Evolutionary conservation across 1,284 basidiomycete genomes (phyloP), one percentile per base, ranked within the genome.

Genomic region (Pascua guehoae): DNA sequence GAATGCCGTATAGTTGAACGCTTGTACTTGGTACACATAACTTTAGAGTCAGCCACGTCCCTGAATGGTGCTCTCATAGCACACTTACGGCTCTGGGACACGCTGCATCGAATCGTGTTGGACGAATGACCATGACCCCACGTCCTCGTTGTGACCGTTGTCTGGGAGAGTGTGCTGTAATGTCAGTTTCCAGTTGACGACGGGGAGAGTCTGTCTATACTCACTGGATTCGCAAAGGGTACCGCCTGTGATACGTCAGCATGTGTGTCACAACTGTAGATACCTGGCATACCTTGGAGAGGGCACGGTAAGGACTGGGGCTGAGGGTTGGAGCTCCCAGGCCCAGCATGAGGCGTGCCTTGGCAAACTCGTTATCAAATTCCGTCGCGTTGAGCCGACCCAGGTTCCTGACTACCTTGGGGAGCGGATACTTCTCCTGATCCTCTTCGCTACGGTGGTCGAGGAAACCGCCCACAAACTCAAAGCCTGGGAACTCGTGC

Each of bases 401-500:
- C 4, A 64, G 18, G 53, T 65, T 62, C 12, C 58, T 49, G 4
- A 67, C 53, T 1, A 57, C 60, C 1, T 47, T 32, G 8, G 66
- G 66, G 1, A 63, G 8, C 36, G 42, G n/a, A 14, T 24, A 47
- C 48, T 49, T 51, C 32, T 17, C 39, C 42, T 43, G 18, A 12
- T 54, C 41, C 39, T 58, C 43, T 10, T 47, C 51, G 39, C 16
- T 39, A 5, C 62, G 41, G 37, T 56, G 44, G 51, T 67, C 64
- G 12, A 18, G 48, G 43, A 57, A 56, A 17, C 55, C 59, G 16
- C 55, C 62, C 0, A 66, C 63, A 47, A 68, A 68, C 51, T 68
- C 61, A 36, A 68, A 64, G 24, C 61, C 64, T 2, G 62, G 61
- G 49, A 63, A 68, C 51, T 66, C 63, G 12, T 46, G 18, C 7